Conservation (phyloP, 495 filamentous ascomycete genomes). For the Tuber aestivum region DNA sequence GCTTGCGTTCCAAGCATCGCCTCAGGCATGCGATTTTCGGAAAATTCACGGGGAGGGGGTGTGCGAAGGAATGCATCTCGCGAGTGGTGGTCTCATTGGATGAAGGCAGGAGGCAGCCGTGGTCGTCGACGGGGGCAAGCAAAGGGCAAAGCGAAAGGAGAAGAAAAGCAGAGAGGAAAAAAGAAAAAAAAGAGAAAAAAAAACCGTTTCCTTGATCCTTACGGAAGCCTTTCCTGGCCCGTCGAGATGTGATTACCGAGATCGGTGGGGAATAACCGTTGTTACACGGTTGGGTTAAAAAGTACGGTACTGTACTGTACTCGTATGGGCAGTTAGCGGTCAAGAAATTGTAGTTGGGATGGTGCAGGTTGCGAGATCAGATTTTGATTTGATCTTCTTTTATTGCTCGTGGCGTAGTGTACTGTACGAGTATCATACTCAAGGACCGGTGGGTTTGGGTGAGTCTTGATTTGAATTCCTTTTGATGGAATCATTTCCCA, state of each 20-base stretch:
- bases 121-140: background rate
- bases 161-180: background rate
- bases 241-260: background rate
- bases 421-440: too few species aligned
- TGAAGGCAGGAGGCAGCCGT: background rate
- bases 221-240: background rate
- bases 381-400: too few species aligned
- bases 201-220: background rate
- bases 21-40: slow-evolving; percentile 2
- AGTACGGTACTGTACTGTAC: too few species aligned
- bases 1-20: background rate
- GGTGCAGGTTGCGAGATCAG: background rate
- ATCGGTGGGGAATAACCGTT: slow-evolving; percentile 2
- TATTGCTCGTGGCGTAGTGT: too few species aligned
- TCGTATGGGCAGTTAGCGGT: background rate
- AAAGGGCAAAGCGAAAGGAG: background rate
- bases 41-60: background rate
- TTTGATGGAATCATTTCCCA: slow-evolving; percentile 2
- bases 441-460: background rate
- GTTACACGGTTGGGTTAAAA: background rate
- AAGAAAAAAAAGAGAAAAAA: background rate
- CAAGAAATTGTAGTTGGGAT: background rate
- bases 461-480: background rate
- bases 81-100: background rate
- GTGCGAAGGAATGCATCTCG: background rate